Base-by-base conservation (phyloP, 1,284 basidiomycete genomes). In the Limonomyces culmigenus region DNA sequence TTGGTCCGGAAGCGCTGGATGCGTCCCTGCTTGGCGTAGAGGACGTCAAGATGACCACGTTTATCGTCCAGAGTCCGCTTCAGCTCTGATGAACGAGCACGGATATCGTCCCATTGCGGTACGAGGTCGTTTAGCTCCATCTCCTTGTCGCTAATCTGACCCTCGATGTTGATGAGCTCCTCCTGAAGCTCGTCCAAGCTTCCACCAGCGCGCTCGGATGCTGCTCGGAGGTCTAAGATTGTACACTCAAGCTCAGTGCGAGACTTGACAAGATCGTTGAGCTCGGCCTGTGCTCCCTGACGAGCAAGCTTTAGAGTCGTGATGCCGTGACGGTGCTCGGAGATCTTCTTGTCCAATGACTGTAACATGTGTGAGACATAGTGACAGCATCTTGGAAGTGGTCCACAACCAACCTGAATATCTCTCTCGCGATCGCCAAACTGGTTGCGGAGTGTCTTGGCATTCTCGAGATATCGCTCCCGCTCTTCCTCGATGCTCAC, bases 1-100 rank as follows among this genome's bases (percentile, higher is more conserved):
- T 77, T 75, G 11, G 80, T 84, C n/a, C 71, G 60, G 60, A 93
- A 96, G 46, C 83, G 84, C 36, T 75, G 71, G 18, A 80, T 63
- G 19, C 92, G 79, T 1, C 88, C 88, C 51, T 87, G 86, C 51
- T 95, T 95, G 5, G 83, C 76, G 49, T 80, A 86, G 2, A 96
- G 60, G 0, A 78, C 72, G 2, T 70, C 64, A 3, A 95, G 60
- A 35, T 65, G 67, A 0, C 80, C 74, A 35, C 70, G 69, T 0
- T 74, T 74, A 29, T 76, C 71, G 42, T 89, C 86, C 43, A 92
- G 65, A 17, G 60, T 67, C 38, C 74, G 65, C 51, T 75, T 77
- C 50, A 81, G 74, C n/a, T 64, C 61, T 15, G 60, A 58, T 50
- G 89, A 84, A 30, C 61, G 58, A 1, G 54, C 44, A 32, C 70